phyloP scores from a whole-genome alignment of 1,284 basidiomycete species.

The Ceratobasidium sp. region DNA sequence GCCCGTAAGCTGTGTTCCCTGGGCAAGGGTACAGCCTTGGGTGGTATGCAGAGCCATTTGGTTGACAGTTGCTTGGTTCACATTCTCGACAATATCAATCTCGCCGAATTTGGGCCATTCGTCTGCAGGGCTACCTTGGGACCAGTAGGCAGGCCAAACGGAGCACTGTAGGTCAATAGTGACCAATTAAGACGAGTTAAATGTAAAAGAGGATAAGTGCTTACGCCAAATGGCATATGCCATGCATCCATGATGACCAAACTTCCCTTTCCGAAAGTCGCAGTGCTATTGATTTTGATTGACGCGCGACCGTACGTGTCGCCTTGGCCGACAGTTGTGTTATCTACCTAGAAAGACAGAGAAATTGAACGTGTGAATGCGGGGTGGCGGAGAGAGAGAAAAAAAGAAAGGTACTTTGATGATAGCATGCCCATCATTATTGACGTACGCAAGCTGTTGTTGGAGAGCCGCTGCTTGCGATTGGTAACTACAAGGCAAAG shows the following conservation, averaged over 20 bases:
- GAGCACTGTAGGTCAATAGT: constrained; percentile 40
- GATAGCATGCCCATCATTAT: constrained; percentile 43
- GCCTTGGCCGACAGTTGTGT: constrained; percentile 42
- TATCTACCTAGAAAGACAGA: constrained; percentile 36
- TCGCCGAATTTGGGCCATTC: constrained; percentile 53
- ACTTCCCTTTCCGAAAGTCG: constrained; percentile 32
- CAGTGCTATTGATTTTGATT: constrained; percentile 43
- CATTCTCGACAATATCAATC: constrained; percentile 53
- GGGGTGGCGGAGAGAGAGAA: background rate
- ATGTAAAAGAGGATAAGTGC: background rate
- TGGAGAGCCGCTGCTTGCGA: constrained; percentile 35
- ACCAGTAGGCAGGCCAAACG: constrained; percentile 53
- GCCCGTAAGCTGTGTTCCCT: constrained; percentile 28
- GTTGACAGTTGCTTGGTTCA: constrained; percentile 51
- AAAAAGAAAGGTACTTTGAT: constrained; percentile 32
- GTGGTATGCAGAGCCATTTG: constrained; percentile 51
- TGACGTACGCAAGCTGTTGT: constrained; percentile 43
- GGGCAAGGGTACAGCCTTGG: constrained; percentile 43
- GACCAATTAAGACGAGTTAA: background rate
- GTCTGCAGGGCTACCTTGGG: constrained; percentile 41
- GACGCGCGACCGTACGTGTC: constrained; percentile 46
- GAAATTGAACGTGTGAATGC: background rate
- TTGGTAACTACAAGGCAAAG: constrained; percentile 25
- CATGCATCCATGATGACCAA: constrained; percentile 45
- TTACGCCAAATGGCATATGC: constrained; percentile 46